phyloP scores from a whole-genome alignment of 176 grass and related monocot species.

The Ensete ventricosum region DNA sequence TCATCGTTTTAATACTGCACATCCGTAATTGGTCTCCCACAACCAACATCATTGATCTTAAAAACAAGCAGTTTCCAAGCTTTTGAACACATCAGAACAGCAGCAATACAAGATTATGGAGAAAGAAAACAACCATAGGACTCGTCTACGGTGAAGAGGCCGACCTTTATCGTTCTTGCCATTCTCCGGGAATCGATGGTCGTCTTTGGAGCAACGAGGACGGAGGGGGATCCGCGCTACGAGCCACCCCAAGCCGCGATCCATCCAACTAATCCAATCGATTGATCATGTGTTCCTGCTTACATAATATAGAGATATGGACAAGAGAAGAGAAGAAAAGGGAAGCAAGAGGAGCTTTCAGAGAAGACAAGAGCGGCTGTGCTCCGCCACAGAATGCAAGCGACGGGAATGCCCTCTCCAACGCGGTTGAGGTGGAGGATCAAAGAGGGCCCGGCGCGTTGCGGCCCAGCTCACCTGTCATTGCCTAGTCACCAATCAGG shows the following conservation, averaged over 20 bases:
- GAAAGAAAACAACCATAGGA: too few species aligned
- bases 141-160: not conserved
- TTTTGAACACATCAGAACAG: not conserved
- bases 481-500: too few species aligned
- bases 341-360: conserved; percentile 11
- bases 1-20: too few species aligned
- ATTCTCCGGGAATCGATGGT: conserved; percentile 30
- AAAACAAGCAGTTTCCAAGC: not conserved
- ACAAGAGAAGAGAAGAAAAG: not conserved
- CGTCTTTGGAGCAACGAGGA: conserved; percentile 61
- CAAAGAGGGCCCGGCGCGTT: not conserved
- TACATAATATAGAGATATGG: not conserved
- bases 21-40: too few species aligned
- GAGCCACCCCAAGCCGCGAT: conserved; percentile 37
- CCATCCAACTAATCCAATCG: conserved; percentile 19
- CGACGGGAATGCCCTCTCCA: not conserved
- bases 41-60: too few species aligned
- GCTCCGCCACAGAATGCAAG: not conserved
- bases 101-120: not conserved
- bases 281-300: not conserved
- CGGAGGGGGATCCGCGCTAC: conserved; percentile 24
- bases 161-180: conserved; percentile 55
- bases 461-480: not conserved
- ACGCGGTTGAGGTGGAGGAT: not conserved
- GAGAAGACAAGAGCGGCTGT: not conserved